Percentiles rank a stretch among this genome's conserved stretches.
Conservation (phyloP, 2,329 filamentous ascomycete genomes). For the Phyllachora maydis region DNA sequence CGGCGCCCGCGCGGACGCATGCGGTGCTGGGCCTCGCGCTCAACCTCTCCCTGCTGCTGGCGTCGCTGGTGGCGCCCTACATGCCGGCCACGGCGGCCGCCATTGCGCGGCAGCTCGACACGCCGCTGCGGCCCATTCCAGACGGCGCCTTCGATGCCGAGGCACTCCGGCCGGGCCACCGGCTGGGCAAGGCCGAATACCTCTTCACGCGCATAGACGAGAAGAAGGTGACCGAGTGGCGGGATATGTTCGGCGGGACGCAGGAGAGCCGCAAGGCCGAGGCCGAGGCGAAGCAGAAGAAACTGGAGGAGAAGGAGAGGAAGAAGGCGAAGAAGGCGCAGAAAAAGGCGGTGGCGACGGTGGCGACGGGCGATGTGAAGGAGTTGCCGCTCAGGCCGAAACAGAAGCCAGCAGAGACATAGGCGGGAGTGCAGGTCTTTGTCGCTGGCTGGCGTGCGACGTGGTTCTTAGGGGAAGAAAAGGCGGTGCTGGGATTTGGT, state of each 20-base stretch:
- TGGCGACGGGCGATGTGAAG: conserved; percentile 8
- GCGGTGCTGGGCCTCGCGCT: conserved; percentile 49
- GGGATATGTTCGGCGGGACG: conserved; percentile 33
- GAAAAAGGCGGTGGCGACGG: conserved; percentile 7
- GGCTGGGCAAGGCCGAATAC: conserved; percentile 44
- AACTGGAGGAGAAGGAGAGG: conserved; percentile 10
- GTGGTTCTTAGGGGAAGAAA: conserved; percentile 1
- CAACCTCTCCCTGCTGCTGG: conserved; percentile 64
- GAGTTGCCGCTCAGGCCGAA: conserved; percentile 10
- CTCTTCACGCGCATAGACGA: conserved; percentile 48
- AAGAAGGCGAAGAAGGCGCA: conserved; percentile 11
- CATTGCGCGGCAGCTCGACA: conserved; percentile 56
- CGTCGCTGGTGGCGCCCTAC: conserved; percentile 58
- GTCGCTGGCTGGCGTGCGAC: conserved; percentile 3
- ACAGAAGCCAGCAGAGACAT: conserved; percentile 11
- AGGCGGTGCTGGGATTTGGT: too few relatives aligned
- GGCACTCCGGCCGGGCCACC: conserved; percentile 36
- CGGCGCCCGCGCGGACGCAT: conserved; percentile 23
- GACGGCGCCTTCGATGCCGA: conserved; percentile 28
- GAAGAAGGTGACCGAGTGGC: conserved; percentile 43
- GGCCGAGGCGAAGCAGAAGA: conserved; percentile 11
- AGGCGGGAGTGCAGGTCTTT: too few relatives aligned
- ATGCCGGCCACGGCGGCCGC: conserved; percentile 53
- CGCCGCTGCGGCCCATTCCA: conserved; percentile 35
- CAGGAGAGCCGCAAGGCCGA: conserved; percentile 9